Percentiles rank a stretch among this genome's conserved stretches.
phyloP scores from a whole-genome alignment of 1,284 basidiomycete species.

The Fistulina hepatica region DNA sequence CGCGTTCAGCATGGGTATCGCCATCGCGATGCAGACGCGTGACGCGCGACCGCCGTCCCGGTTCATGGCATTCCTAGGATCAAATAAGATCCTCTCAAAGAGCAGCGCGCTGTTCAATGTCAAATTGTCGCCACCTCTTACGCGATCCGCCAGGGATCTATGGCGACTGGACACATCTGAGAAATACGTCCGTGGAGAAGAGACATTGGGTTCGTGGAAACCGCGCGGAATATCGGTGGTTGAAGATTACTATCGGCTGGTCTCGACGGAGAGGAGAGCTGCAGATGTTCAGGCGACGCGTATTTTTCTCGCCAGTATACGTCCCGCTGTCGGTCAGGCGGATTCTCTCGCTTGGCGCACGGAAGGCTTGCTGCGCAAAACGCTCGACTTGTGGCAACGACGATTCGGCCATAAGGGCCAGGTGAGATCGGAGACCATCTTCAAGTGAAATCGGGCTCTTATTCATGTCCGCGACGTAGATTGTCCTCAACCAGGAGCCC shows the following conservation, averaged over 20 bases:
- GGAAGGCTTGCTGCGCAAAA: conserved; percentile 51
- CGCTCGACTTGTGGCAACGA: conserved; percentile 72
- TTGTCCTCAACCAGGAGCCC: conserved; percentile 64
- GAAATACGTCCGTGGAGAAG: conserved; percentile 90
- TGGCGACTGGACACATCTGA: conserved; percentile 93
- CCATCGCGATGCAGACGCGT: conserved; percentile 76
- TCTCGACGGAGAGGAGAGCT: conserved; percentile 58
- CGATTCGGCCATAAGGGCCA: conserved; percentile 66
- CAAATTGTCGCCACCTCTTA: conserved; percentile 73
- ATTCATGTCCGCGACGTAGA: conserved; percentile 32
- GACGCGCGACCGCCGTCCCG: conserved; percentile 79
- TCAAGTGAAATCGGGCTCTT: conserved; percentile 8
- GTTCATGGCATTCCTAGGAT: conserved; percentile 64
- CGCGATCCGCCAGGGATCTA: conserved; percentile 78
- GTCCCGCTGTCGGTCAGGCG: conserved; percentile 36
- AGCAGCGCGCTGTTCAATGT: conserved; percentile 76
- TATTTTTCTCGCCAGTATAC: conserved; percentile 55
- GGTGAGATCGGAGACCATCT: conserved; percentile 34
- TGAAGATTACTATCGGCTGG: conserved; percentile 68
- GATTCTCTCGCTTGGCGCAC: conserved; percentile 53
- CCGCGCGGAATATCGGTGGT: conserved; percentile 82
- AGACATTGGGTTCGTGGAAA: conserved; percentile 73
- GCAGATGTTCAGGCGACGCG: conserved; percentile 87
- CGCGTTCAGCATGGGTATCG: conserved; percentile 79
- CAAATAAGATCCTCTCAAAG: conserved; percentile 63